phyloP scores from a whole-genome alignment of 2,329 filamentous ascomycete genomes.

The Epichloe bromicola region DNA sequence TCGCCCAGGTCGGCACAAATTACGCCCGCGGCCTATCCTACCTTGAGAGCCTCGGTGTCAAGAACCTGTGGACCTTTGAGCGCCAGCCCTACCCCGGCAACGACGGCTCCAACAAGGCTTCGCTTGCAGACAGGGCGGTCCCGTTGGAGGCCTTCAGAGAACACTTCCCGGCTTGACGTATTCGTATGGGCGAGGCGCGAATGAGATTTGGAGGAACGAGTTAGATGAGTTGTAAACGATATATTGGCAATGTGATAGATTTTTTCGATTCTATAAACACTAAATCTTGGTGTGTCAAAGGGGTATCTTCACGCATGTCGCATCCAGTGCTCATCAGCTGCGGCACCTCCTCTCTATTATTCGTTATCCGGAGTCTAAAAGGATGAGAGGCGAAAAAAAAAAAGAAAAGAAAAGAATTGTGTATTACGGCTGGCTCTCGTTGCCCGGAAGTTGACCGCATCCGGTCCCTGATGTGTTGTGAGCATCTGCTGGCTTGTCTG shows the following conservation, averaged over 20 bases:
- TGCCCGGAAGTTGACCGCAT: background rate
- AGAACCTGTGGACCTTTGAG: slow-evolving; percentile 45
- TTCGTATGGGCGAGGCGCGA: no score
- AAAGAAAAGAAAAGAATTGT: no score
- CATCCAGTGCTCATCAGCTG: no score
- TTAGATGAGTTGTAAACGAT: no score
- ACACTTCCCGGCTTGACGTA: slow-evolving; percentile 11
- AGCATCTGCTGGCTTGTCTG: slow-evolving; percentile 2
- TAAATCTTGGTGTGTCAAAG: no score
- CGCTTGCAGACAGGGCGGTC: slow-evolving; percentile 31
- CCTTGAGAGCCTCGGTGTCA: slow-evolving; percentile 51
- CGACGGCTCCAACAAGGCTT: slow-evolving; percentile 18
- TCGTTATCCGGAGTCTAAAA: no score
- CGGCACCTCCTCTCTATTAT: no score
- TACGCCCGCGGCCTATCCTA: slow-evolving; percentile 61
- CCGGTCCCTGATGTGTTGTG: background rate
- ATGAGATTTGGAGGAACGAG: no score
- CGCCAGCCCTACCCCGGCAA: slow-evolving; percentile 20
- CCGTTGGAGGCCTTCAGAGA: slow-evolving; percentile 26
- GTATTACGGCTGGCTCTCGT: background rate
- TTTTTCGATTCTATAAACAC: no score
- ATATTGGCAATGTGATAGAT: no score
- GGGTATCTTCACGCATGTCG: no score
- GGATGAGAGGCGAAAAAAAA: no score
- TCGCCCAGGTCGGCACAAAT: slow-evolving; percentile 77